Conservation (phyloP, 2,329 filamentous ascomycete genomes). For the Cordyceps javanica region DNA sequence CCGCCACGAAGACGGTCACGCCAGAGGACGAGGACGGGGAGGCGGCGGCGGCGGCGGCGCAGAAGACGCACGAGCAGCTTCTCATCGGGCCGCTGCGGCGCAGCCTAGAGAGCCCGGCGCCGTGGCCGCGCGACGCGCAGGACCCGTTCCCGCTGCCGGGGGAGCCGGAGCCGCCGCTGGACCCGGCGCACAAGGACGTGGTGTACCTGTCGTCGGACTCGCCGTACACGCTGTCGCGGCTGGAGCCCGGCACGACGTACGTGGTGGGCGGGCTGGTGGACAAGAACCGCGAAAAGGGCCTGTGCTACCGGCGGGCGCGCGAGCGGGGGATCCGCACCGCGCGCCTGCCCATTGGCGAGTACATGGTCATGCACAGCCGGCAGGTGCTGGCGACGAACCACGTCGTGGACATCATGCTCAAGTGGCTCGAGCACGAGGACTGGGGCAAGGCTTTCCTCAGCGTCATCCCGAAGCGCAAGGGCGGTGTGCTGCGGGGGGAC, state of each 20-base stretch:
- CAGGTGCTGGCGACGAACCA: slow-evolving; percentile 90
- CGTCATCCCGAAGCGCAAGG: slow-evolving; percentile 88
- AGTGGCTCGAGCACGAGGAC: slow-evolving; percentile 83
- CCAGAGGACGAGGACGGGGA: neutral
- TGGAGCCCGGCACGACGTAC: slow-evolving; percentile 86
- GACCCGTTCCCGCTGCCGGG: slow-evolving; percentile 28
- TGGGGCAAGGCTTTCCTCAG: slow-evolving; percentile 86
- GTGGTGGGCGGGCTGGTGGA: slow-evolving; percentile 93
- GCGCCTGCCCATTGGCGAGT: slow-evolving; percentile 90
- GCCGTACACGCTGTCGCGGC: slow-evolving; percentile 71
- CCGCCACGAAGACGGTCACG: slow-evolving; percentile 26
- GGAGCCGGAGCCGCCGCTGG: slow-evolving; percentile 25
- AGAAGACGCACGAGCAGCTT: slow-evolving; percentile 39
- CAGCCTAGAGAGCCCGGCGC: slow-evolving; percentile 23
- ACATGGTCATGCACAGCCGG: slow-evolving; percentile 82
- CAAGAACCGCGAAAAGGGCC: slow-evolving; percentile 90
- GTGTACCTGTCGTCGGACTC: slow-evolving; percentile 92
- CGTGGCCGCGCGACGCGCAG: slow-evolving; percentile 26
- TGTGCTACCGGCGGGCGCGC: slow-evolving; percentile 79
- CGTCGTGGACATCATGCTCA: slow-evolving; percentile 92
- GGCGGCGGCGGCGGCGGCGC: neutral
- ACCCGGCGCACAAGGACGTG: slow-evolving; percentile 40
- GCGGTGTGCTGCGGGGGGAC: slow-evolving; percentile 56
- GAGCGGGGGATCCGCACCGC: slow-evolving; percentile 77
- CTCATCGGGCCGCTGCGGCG: slow-evolving; percentile 52